Conservation (phyloP, 2,329 filamentous ascomycete genomes). For the Emericellopsis atlantica region DNA sequence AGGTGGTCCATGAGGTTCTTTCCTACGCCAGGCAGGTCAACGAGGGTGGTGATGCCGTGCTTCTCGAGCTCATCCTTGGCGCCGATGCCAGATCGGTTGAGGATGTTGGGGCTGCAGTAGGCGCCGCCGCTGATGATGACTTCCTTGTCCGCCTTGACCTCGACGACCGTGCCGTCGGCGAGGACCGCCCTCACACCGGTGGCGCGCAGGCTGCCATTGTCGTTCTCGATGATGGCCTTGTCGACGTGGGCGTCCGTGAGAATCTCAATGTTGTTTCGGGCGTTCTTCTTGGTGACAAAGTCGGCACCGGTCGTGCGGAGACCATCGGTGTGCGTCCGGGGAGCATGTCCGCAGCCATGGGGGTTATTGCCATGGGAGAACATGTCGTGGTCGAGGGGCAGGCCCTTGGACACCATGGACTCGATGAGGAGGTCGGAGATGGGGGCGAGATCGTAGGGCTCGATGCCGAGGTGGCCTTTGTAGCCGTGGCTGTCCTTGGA, state of each 20-base stretch:
- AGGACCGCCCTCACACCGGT: conserved; percentile 27
- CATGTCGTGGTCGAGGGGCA: conserved; percentile 45
- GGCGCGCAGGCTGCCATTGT: conserved; percentile 24
- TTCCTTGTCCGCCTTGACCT: conserved; percentile 22
- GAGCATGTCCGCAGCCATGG: conserved; percentile 42
- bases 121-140: conserved; percentile 30
- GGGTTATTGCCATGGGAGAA: conserved; percentile 36
- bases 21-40: conserved; percentile 34
- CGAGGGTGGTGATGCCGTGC: conserved; percentile 24
- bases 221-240: conserved; percentile 32
- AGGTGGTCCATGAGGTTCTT: conserved; percentile 31
- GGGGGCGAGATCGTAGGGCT: conserved; percentile 44
- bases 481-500: conserved; percentile 33
- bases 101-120: conserved; percentile 37
- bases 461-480: conserved; percentile 38
- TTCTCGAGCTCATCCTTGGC: conserved; percentile 26
- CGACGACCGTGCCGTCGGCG: conserved; percentile 25
- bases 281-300: conserved; percentile 28
- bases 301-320: conserved; percentile 39
- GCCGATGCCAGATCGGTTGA: conserved; percentile 40
- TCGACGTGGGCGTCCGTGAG: conserved; percentile 35
- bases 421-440: conserved; percentile 42
- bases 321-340: conserved; percentile 38
- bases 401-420: conserved; percentile 39
- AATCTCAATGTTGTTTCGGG: conserved; percentile 30